phyloP scores from a whole-genome alignment of 768 basidiomycete genomes.

The Coprinellus micaceus region DNA sequence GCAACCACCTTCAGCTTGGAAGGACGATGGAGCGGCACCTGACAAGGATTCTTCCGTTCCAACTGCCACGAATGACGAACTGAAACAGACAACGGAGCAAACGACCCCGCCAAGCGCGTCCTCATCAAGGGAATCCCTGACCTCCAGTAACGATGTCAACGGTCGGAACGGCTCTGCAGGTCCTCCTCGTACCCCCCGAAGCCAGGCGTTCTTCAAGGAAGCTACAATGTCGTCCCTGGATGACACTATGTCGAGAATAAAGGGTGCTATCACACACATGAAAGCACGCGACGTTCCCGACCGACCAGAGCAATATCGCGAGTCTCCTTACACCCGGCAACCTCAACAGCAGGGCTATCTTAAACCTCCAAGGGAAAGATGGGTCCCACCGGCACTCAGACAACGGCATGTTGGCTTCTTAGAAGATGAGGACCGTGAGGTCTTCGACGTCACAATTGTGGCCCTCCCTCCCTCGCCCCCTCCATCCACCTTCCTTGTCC shows the following conservation, averaged over 20 bases:
- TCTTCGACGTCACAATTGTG: conserved; percentile 41
- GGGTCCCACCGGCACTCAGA: conserved; percentile 57
- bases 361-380: conserved; percentile 37
- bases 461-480: conserved; percentile 49
- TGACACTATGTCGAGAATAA: conserved; percentile 83
- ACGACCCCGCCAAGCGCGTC: background rate
- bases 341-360: conserved; percentile 16
- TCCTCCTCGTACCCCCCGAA: conserved; percentile 27
- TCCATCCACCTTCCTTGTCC: conserved; percentile 38
- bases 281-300: conserved; percentile 41
- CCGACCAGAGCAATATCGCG: conserved; percentile 22
- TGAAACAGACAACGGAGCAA: background rate
- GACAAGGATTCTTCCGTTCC: background rate
- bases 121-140: conserved; percentile 14
- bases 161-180: conserved; percentile 8
- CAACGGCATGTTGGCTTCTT: conserved; percentile 30
- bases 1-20: background rate
- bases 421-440: conserved; percentile 36
- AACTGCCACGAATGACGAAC: background rate
- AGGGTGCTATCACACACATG: conserved; percentile 72
- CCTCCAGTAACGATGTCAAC: background rate
- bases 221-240: conserved; percentile 70
- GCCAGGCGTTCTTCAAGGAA: conserved; percentile 43
- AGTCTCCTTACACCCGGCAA: conserved; percentile 17
- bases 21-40: conserved; percentile 6